Evolutionary conservation across 2,329 filamentous ascomycete species (phyloP).

Genomic region (Zelopaecilomyces penicillatus): DNA sequence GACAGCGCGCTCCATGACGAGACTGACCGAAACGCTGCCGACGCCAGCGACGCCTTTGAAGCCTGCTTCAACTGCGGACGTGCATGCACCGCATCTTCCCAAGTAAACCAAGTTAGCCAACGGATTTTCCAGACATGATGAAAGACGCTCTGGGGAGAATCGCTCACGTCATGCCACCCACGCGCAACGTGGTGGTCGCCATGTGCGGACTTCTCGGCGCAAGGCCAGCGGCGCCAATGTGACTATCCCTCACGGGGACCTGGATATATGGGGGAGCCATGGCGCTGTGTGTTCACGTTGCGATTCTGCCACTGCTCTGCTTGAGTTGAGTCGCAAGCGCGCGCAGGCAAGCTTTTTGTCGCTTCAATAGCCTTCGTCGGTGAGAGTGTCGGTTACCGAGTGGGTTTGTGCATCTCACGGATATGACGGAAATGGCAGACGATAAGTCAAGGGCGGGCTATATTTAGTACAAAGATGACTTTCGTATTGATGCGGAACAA

Average conservation of each 20-base stretch:
- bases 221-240: constrained; percentile 14
- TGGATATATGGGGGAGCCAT: constrained; percentile 47
- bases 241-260: constrained; percentile 34
- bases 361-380: background rate
- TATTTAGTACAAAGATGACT: too few relatives aligned
- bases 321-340: too few relatives aligned
- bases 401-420: too few relatives aligned
- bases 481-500: too few relatives aligned
- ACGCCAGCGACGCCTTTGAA: constrained; percentile 78
- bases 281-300: background rate
- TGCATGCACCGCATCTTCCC: constrained; percentile 83
- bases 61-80: constrained; percentile 86
- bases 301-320: background rate
- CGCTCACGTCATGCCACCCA: constrained; percentile 76
- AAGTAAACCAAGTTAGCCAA: constrained; percentile 27
- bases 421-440: too few relatives aligned
- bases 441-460: too few relatives aligned
- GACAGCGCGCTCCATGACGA: constrained; percentile 94
- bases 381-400: too few relatives aligned
- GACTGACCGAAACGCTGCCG: constrained; percentile 78
- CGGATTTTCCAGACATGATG: background rate
- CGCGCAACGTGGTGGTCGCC: constrained; percentile 83
- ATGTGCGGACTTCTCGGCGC: constrained; percentile 48
- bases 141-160: background rate
- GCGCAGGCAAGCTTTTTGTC: background rate